Evolutionary conservation across 371 early-diverging fungal genomes (phyloP), one percentile per base, ranked within the genome.

Genomic region (Mortierella sp.): DNA sequence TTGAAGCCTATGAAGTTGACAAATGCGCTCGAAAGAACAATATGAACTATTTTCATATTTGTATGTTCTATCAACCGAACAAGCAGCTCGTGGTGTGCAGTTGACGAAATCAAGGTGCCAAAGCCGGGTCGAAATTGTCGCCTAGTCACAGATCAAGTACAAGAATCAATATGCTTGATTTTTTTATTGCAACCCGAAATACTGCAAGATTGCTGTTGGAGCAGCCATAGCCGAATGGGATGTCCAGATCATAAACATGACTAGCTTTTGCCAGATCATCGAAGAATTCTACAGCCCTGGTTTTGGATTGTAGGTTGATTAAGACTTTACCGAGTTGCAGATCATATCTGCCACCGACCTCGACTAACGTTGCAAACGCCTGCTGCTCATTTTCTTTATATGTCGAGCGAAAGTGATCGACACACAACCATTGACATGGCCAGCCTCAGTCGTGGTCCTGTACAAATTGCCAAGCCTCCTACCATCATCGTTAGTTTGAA

Each of bases 341-440:
- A 52, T 60, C 52, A 46, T 51, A 52, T 43, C 59, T 50, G 48
- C 15, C 15, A 30, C 46, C 53, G 46, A 50, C 51, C 32, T 52
- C 31, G 32, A 60, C 51, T 30, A 52, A n/a, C 32, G 42, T 60
- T 44, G 46, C 51, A 44, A n/a, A 60, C 44, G 32, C n/a, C n/a
- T 31, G 31, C 46, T 43, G 43, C 4, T 34, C 42, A 52, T 50
- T 31, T 19, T 60, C 60, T 44, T 32, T 51, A 52, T 51, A 44
- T n/a, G 23, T 23, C 34, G 46, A 32, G 42, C 52, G 46, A 31
- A 42, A 59, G 50, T 59, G 59, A 27, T 59, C 50, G 24, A 26
- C 24, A 24, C 64, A 64, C 21, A 64, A 56, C 64, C 64, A 64
- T 64, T 64, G 52, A 59, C 53, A 27, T 52, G 47, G 15, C 61